Conservation (phyloP, 176 grass and related monocot genomes). For the Lolium rigidum region DNA sequence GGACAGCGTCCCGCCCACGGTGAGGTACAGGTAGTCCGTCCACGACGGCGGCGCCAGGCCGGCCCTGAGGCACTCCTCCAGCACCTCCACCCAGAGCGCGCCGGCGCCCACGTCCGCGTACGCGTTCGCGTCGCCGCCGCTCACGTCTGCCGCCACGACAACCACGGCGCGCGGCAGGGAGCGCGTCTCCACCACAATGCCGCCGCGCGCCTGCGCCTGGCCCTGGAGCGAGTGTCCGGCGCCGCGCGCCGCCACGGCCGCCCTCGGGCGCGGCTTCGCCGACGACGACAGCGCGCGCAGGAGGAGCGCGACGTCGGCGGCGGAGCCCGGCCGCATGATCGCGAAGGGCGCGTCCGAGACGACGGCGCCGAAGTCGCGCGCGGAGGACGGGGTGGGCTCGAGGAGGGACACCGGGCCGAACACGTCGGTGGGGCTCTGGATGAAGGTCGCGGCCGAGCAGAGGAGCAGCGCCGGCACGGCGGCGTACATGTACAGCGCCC, state of each 20-base stretch:
- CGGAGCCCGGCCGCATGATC: slow-evolving; percentile 59
- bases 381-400: slow-evolving; percentile 48
- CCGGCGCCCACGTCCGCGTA: slow-evolving; percentile 86
- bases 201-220: slow-evolving; percentile 70
- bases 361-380: slow-evolving; percentile 70
- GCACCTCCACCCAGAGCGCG: slow-evolving; percentile 81
- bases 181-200: slow-evolving; percentile 85
- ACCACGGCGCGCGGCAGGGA: slow-evolving; percentile 54
- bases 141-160: background rate
- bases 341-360: slow-evolving; percentile 57
- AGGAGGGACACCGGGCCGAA: slow-evolving; percentile 51
- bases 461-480: slow-evolving; percentile 50
- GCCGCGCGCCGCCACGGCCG: slow-evolving; percentile 67
- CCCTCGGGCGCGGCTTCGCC: background rate
- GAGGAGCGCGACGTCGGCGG: slow-evolving; percentile 63
- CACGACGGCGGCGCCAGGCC: slow-evolving; percentile 81
- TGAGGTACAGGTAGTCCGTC: slow-evolving; percentile 92
- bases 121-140: background rate
- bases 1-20: slow-evolving; percentile 89
- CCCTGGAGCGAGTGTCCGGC: slow-evolving; percentile 83
- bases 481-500: slow-evolving; percentile 32
- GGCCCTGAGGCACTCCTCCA: slow-evolving; percentile 71
- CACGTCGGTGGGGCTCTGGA: slow-evolving; percentile 77
- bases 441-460: slow-evolving; percentile 59
- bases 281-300: slow-evolving; percentile 58